These are phyloP conservation scores for Talaromyces sp. DNA, from an alignment of 2,329 filamentous ascomycete species.

Conservation along the genomic window DNA sequence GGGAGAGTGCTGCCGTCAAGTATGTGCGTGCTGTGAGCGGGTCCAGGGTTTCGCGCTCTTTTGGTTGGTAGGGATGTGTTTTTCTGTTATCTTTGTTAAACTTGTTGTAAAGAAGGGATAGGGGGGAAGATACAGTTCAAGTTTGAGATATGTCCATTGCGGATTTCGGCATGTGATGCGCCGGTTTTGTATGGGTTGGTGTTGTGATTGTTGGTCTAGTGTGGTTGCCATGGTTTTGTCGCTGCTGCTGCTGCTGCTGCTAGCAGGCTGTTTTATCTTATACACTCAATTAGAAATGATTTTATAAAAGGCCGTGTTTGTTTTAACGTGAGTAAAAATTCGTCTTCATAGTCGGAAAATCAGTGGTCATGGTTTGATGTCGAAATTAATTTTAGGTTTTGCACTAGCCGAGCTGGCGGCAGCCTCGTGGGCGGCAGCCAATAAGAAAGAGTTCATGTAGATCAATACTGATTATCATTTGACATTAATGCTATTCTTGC, in stretches of 20 bases:
- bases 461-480: neutral
- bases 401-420: neutral
- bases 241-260: neutral
- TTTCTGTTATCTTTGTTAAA: constrained; percentile 15
- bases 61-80: constrained; percentile 18
- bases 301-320: no score
- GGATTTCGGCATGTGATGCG: constrained; percentile 37
- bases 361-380: neutral
- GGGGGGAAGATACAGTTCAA: constrained; percentile 30
- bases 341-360: no score
- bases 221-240: neutral
- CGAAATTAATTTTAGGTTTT: neutral
- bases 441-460: neutral
- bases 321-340: neutral
- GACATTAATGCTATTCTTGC: neutral
- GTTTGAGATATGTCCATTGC: constrained; percentile 39
- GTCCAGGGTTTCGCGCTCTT: constrained; percentile 24
- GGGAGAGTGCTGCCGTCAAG: constrained; percentile 40
- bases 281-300: neutral
- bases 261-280: neutral
- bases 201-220: constrained; percentile 7
- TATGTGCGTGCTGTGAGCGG: constrained; percentile 42
- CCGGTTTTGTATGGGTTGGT: neutral
- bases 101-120: neutral
- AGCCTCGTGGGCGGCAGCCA: neutral